phyloP scores from a whole-genome alignment of 352 stramenopile genomes.

The Phytophthora podocarpi region DNA sequence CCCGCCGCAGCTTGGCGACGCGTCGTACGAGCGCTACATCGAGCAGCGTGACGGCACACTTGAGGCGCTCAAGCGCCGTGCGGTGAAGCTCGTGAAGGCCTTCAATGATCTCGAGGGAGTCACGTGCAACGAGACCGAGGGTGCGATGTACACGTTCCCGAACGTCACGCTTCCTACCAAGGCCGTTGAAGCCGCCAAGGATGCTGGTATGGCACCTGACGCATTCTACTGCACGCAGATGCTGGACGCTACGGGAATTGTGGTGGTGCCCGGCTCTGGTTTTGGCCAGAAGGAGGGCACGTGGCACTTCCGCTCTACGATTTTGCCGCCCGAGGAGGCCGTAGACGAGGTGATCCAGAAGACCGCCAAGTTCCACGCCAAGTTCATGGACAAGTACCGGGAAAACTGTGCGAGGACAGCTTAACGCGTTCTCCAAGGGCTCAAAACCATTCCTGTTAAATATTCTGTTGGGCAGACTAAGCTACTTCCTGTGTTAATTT shows the following conservation, averaged over 20 bases:
- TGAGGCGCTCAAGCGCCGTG: conserved; percentile 93
- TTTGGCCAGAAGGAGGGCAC: conserved; percentile 97
- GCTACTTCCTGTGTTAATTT: conserved; percentile 4
- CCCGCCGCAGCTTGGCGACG: conserved; percentile 90
- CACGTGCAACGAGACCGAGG: conserved; percentile 96
- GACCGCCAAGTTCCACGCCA: conserved; percentile 70
- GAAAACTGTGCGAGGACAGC: conserved; percentile 3
- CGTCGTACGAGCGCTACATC: conserved; percentile 90
- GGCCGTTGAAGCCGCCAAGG: conserved; percentile 82
- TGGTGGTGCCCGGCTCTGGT: conserved; percentile 97
- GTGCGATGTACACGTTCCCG: conserved; percentile 99
- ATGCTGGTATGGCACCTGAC: conserved; percentile 88
- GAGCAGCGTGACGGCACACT: conserved; percentile 94
- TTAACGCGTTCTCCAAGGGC: too few species aligned
- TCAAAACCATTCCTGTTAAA: conserved; percentile 10
- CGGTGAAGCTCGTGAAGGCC: conserved; percentile 92
- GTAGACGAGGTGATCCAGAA: conserved; percentile 71
- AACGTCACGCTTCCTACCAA: conserved; percentile 91
- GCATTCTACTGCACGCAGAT: conserved; percentile 97
- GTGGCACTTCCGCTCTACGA: conserved; percentile 99
- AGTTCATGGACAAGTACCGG: conserved; percentile 95
- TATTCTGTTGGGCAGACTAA: background rate
- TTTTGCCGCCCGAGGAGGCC: conserved; percentile 96
- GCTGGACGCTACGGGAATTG: conserved; percentile 96
- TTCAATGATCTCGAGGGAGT: conserved; percentile 97